phyloP scores from a whole-genome alignment of 192 early-diverging fungal species.

The Chytriomyces confervae region DNA sequence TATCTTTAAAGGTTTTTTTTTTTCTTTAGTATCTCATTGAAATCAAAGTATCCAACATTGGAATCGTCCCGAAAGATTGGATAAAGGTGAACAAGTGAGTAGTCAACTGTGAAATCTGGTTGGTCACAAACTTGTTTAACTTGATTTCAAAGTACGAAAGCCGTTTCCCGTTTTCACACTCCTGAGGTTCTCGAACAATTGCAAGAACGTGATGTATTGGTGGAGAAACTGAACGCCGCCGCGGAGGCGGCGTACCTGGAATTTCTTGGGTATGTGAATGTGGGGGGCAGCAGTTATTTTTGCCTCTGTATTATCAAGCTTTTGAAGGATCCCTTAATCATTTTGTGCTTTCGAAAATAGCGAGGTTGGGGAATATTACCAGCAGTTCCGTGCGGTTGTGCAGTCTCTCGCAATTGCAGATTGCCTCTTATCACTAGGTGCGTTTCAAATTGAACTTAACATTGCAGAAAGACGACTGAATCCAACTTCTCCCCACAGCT shows the following conservation, averaged over 20 bases:
- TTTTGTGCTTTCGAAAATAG: slow-evolving; percentile 2
- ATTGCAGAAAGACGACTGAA: not conserved
- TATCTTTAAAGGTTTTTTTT: slow-evolving; percentile 1
- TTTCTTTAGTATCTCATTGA: slow-evolving; percentile 69
- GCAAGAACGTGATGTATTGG: slow-evolving; percentile 59
- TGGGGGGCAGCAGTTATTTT: not conserved
- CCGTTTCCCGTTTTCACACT: slow-evolving; percentile 72
- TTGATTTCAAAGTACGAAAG: slow-evolving; percentile 58
- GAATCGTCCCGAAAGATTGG: slow-evolving; percentile 75
- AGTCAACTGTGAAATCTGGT: not conserved
- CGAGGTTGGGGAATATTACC: slow-evolving; percentile 63
- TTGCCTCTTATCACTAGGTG: slow-evolving; percentile 70
- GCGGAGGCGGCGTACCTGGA: slow-evolving; percentile 62
- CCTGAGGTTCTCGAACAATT: slow-evolving; percentile 61
- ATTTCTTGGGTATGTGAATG: slow-evolving; percentile 44
- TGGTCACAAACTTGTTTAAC: too few relatives aligned
- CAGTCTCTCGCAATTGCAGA: slow-evolving; percentile 65
- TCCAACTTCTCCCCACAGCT: slow-evolving; percentile 32
- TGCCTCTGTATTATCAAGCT: not conserved
- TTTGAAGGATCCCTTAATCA: not conserved
- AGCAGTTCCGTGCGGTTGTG: slow-evolving; percentile 62
- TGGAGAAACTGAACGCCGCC: slow-evolving; percentile 60
- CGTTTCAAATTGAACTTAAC: not conserved
- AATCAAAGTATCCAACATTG: slow-evolving; percentile 59
- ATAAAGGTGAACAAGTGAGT: slow-evolving; percentile 61